Percentiles rank a stretch among this genome's conserved stretches.
These are phyloP conservation scores for Coniella lustricola DNA, from an alignment of 2,329 filamentous ascomycete genomes.

Conservation along the genomic window DNA sequence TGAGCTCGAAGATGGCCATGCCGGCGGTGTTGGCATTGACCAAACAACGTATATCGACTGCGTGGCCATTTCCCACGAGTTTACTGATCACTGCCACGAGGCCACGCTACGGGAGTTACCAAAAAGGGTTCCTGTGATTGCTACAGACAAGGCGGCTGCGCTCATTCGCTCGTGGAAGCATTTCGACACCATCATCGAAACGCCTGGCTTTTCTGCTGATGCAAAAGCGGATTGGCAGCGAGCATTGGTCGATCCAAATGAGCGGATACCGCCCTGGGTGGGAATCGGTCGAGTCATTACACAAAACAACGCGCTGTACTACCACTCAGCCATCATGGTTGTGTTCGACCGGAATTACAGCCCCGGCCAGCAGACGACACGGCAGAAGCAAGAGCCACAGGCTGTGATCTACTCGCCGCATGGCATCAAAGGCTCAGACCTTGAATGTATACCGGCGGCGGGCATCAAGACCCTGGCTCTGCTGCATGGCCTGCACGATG, in stretches of 20 bases:
- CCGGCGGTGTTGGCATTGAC: conserved; percentile 24
- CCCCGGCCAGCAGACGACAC: conserved; percentile 11
- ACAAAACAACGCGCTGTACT: conserved; percentile 47
- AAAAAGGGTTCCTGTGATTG: conserved; percentile 48
- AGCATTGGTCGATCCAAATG: conserved; percentile 18
- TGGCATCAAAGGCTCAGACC: conserved; percentile 43
- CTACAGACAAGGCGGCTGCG: conserved; percentile 49
- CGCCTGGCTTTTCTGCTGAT: conserved; percentile 35
- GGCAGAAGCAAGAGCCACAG: conserved; percentile 30
- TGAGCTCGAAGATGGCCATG: conserved; percentile 29
- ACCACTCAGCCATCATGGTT: conserved; percentile 55
- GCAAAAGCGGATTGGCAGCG: conserved; percentile 20
- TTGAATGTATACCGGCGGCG: conserved; percentile 35
- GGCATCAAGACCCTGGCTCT: conserved; percentile 48
- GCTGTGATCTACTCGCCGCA: conserved; percentile 59
- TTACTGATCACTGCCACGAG: conserved; percentile 62
- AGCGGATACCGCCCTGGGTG: conserved; percentile 50
- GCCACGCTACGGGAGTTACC: conserved; percentile 52
- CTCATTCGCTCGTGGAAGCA: conserved; percentile 52
- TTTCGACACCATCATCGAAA: conserved; percentile 48
- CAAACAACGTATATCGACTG: conserved; percentile 43
- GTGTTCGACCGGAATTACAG: conserved; percentile 34
- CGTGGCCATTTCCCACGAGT: conserved; percentile 57
- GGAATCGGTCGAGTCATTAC: conserved; percentile 51
- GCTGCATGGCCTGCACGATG: conserved; percentile 58